Conservation (phyloP, 768 basidiomycete species). For the Collybia mongolica region DNA sequence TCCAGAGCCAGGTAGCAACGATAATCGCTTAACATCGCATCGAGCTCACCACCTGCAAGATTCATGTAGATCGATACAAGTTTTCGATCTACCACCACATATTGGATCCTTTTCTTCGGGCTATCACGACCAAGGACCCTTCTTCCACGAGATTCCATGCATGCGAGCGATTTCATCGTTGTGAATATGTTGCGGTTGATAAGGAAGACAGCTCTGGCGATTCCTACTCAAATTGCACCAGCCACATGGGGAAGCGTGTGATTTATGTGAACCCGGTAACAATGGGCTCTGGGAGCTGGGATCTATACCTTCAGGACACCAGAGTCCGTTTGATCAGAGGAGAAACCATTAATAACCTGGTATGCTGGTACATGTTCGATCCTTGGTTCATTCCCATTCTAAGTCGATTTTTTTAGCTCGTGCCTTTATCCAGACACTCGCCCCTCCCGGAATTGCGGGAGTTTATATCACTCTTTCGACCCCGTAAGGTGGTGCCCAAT, state of each 20-base stretch:
- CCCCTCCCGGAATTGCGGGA: constrained; percentile 80
- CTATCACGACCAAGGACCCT: constrained; percentile 60
- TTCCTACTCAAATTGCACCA: constrained; percentile 30
- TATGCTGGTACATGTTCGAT: constrained; percentile 28
- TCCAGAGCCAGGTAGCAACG: constrained; percentile 61
- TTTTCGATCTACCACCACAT: constrained; percentile 56
- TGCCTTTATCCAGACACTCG: constrained; percentile 86
- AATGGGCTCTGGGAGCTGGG: constrained; percentile 55
- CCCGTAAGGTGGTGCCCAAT: constrained; percentile 77
- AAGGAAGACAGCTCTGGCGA: constrained; percentile 18
- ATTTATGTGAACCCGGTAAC: constrained; percentile 88
- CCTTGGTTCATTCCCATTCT: background rate
- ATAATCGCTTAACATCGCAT: background rate
- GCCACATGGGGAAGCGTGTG: constrained; percentile 51
- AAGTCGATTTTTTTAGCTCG: constrained; percentile 47
- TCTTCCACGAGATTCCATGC: constrained; percentile 84
- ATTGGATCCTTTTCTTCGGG: constrained; percentile 60
- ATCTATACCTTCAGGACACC: constrained; percentile 39
- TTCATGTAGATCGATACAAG: constrained; percentile 93
- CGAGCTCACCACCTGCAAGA: constrained; percentile 36
- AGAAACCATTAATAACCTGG: constrained; percentile 59
- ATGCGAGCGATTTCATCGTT: constrained; percentile 83
- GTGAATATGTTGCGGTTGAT: constrained; percentile 55
- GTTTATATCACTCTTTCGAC: constrained; percentile 82
- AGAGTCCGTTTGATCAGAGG: constrained; percentile 35